phyloP scores from a whole-genome alignment of 176 grass and related monocot genomes.

The Dendrocalamus sinicus region DNA sequence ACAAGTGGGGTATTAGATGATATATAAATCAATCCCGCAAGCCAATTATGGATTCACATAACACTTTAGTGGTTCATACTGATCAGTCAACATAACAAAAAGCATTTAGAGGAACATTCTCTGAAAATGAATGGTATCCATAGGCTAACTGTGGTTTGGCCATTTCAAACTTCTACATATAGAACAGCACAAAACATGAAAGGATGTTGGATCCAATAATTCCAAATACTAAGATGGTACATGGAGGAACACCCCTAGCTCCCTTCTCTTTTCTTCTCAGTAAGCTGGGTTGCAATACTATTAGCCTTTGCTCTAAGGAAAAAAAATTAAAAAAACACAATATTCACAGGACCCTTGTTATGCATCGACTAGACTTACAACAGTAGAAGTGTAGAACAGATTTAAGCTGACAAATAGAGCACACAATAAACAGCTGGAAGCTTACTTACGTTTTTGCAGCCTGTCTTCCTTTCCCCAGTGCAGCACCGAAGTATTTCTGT shows the following conservation, averaged over 20 bases:
- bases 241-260: not conserved
- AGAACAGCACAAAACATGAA: not conserved
- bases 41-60: not conserved
- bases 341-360: not conserved
- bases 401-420: not conserved
- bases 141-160: not conserved
- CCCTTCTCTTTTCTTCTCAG: not conserved
- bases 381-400: not conserved
- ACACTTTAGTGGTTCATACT: not conserved
- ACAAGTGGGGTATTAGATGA: not conserved
- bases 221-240: slow-evolving; percentile 17
- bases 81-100: not conserved
- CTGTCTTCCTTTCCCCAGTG: slow-evolving; percentile 77
- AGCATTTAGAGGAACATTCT: not conserved
- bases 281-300: not conserved
- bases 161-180: not conserved
- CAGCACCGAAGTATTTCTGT: slow-evolving; percentile 83
- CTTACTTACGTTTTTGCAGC: slow-evolving; percentile 84
- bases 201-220: not conserved
- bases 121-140: not conserved
- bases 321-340: not conserved
- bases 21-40: not conserved
- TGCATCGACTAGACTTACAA: not conserved
- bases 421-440: not conserved
- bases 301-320: not conserved